Conservation (phyloP, 2,329 filamentous ascomycete genomes). For the Tolypocladium capitatum region DNA sequence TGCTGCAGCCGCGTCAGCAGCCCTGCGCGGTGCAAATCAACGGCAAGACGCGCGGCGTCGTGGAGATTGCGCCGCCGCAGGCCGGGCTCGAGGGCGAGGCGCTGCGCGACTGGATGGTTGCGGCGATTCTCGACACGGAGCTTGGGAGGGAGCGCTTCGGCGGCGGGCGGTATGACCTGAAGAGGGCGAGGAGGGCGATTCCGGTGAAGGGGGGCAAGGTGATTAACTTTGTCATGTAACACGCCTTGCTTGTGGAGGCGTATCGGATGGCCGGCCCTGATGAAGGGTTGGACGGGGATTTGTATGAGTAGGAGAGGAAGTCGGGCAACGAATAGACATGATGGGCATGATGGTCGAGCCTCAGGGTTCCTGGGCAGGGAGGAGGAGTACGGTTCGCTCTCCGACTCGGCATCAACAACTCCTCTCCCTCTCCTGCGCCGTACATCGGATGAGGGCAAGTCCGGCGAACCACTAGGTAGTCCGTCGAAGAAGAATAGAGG, state of each 20-base stretch:
- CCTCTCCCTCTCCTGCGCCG: too few relatives aligned
- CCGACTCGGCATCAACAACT: too few relatives aligned
- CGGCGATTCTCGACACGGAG: constrained; percentile 45
- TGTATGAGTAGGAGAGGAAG: background rate
- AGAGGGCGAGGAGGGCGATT: constrained; percentile 48
- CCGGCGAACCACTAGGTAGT: too few relatives aligned
- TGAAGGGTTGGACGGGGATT: background rate
- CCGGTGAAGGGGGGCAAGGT: constrained; percentile 53
- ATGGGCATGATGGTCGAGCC: background rate
- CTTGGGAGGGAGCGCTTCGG: constrained; percentile 45
- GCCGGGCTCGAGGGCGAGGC: constrained; percentile 25
- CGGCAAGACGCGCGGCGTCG: constrained; percentile 58
- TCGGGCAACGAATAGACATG: background rate
- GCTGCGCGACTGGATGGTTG: constrained; percentile 47
- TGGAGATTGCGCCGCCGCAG: constrained; percentile 45
- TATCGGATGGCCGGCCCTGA: background rate
- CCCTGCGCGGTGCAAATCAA: constrained; percentile 63
- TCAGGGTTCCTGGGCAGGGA: background rate
- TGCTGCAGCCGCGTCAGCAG: constrained; percentile 36
- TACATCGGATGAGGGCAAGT: too few relatives aligned
- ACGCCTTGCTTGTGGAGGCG: background rate
- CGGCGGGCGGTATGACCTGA: constrained; percentile 29
- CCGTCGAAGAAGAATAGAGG: too few relatives aligned
- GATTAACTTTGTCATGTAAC: constrained; percentile 57
- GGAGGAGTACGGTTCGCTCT: too few relatives aligned